Evolutionary conservation across 106 monocot species (phyloP), one percentile per base, ranked within the genome.

Genomic region (Phalaenopsis equestris): DNA sequence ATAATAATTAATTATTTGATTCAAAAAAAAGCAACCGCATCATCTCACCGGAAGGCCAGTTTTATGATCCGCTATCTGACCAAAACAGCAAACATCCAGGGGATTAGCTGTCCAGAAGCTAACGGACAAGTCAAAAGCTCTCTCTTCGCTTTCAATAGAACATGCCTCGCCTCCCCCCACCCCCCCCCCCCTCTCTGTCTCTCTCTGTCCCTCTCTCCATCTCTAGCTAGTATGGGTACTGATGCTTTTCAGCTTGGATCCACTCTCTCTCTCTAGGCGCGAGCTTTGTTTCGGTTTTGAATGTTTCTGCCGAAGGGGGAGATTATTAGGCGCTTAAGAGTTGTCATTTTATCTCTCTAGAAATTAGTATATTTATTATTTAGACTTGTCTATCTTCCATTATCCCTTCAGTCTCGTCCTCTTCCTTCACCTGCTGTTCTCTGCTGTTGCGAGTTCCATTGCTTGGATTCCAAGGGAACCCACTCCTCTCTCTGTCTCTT

Each of bases 111-210:
- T 37, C 68, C 68, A 37, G 11, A 24, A 37, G 37, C 37, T 2
- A 24, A 68, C 61, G 68, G 68, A 68, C 68, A 68, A 68, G 68
- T 70, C 68, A 70, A 70, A 70, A 70, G 68, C 64, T 23, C 64
- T 64, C 11, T 37, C 68, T 12, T 70, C 68, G 12, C 38, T 70
- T 70, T 65, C 24, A 1, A n/a, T 9, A 37, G 68, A 38, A 70
- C 68, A 37, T 38, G n/a, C 12, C 24, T 48, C 30, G 24, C 18
- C 41, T 43, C 74, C 14, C 42, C 43, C 42, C 41, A 8, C 41
- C 3, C 1, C 39, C 41, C 72, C 41, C 41, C 24, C 7, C 8
- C 4, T 67, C 18, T 2, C 72, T 6, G 24, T 18, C 41, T 43
- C 74, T 38, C 42, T 74, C 42, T 72, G 11, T 72, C 3, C 1